Evolutionary conservation across 176 grass and related monocot genomes (phyloP).

Genomic region (Phragmites australis): DNA sequence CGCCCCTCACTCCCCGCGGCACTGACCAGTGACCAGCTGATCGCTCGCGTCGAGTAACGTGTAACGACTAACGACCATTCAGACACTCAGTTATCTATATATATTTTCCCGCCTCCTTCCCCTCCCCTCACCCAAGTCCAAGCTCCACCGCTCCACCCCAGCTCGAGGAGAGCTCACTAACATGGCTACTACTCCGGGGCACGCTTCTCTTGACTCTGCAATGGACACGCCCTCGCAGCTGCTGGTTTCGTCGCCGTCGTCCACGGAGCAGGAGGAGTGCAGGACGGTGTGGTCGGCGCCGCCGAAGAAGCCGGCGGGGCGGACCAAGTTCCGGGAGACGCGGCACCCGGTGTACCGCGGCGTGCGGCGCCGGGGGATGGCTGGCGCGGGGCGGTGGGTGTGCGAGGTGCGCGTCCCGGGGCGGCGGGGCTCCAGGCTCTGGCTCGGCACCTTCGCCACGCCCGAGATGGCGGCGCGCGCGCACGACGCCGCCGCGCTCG

Average conservation of each 20-base stretch:
- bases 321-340: constrained; percentile 80
- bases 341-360: constrained; percentile 71
- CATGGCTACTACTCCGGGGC: not conserved
- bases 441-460: constrained; percentile 75
- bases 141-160: constrained; percentile 33
- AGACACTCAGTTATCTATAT: constrained; percentile 28
- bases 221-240: constrained; percentile 17
- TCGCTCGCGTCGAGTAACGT: no score
- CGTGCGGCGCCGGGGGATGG: constrained; percentile 43
- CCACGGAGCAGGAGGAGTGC: not conserved
- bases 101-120: constrained; percentile 22
- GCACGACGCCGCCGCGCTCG: constrained; percentile 68
- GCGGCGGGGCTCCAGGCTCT: constrained; percentile 36
- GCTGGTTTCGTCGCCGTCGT: not conserved
- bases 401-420: constrained; percentile 63
- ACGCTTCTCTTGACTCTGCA: not conserved
- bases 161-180: not conserved
- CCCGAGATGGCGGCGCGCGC: constrained; percentile 68
- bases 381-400: constrained; percentile 50
- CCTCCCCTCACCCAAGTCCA: not conserved
- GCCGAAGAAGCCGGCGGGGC: constrained; percentile 63
- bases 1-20: constrained; percentile 8
- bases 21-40: not conserved
- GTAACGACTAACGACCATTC: not conserved
- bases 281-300: constrained; percentile 55